These are phyloP conservation scores for Populus tomentosa DNA, from an alignment of 441 rosid species.

Conservation along the genomic window DNA sequence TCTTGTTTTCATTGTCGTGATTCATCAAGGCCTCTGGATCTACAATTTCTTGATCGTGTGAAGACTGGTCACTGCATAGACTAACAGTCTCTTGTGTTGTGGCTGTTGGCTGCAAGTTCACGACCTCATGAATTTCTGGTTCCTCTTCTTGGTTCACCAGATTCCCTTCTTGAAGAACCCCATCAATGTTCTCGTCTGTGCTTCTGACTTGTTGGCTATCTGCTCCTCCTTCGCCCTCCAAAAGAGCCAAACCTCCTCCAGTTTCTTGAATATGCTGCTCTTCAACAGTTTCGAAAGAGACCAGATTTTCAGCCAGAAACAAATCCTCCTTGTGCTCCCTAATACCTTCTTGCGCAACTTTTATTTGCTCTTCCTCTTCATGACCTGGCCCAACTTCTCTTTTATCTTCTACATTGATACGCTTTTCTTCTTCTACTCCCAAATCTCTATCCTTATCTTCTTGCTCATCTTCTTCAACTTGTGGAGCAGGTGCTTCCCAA, in stretches of 20 bases:
- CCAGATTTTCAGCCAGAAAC: constrained; percentile 3
- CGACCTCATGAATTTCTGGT: background rate
- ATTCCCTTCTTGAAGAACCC: background rate
- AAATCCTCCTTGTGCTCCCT: constrained; percentile 28
- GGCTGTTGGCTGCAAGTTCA: background rate
- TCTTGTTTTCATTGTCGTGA: constrained; percentile 12
- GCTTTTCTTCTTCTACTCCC: background rate
- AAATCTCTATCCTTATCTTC: background rate
- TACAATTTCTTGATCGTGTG: constrained; percentile 7
- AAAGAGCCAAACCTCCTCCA: background rate
- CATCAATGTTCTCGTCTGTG: background rate
- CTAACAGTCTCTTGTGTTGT: constrained; percentile 8
- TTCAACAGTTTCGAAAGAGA: constrained; percentile 18
- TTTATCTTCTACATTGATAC: background rate
- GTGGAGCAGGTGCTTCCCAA: constrained; percentile 40
- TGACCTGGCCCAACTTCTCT: background rate
- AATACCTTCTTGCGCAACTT: constrained; percentile 22
- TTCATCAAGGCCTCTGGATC: constrained; percentile 16
- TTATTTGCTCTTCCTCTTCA: constrained; percentile 12
- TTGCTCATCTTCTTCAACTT: constrained; percentile 16
- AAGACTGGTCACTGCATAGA: background rate
- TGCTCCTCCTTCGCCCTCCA: constrained; percentile 8
- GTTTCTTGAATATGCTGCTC: constrained; percentile 17
- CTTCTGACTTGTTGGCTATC: background rate
- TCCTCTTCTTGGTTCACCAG: constrained; percentile 8